Base-by-base conservation (phyloP, 148 eudicot genomes). In the Arbutus unedo region DNA sequence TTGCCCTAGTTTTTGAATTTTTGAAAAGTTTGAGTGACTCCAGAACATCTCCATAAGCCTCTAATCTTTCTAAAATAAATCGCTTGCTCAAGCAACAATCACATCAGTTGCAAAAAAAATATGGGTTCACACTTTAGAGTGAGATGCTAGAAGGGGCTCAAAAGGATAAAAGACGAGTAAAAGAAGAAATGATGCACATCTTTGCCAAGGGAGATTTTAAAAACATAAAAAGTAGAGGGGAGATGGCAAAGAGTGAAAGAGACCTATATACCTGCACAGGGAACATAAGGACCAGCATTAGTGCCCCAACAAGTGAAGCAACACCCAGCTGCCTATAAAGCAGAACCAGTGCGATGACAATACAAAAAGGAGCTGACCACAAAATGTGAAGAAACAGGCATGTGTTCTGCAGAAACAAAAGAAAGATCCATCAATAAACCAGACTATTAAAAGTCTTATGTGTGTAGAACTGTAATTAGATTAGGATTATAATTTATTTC, bases 281-380 rank as follows among this genome's bases (percentile, higher is more conserved):
- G 77, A 96, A 91, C 84, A 93, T 74, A 84, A 96, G 91, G 83
- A 90, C 94, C 77, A 96, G 90, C 88, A 94, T 50, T 4, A 91
- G 76, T 79, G 97, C 94, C 82, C 98, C 98, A 80, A 94, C 66
- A 84, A 96, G 92, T 64, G 98, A 90, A 85, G 98, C 94, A 85
- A 94, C 88, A 25, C 98, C 98, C 76, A 96, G 79, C 87, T 94
- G 92, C 83, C 84, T 89, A 85, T 89, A 96, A 62, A 96, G 93
- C 78, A 96, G 95, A 86, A 94, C 85, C 93, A 96, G 83, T 60
- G 98, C 89, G 76, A 96, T 18, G 31, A 89, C 57, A 49, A 96
- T 96, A 76, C 98, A 98, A 70, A 94, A 91, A 80, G 98, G 98
- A 89, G 98, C 96, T 54, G 98, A 96, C 98, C 98, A 96, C 88